Percentiles rank a stretch among this genome's conserved stretches.
Evolutionary conservation across 2,329 filamentous ascomycete genomes (phyloP).

Genomic region (Aspergillus ochraceoroseus): DNA sequence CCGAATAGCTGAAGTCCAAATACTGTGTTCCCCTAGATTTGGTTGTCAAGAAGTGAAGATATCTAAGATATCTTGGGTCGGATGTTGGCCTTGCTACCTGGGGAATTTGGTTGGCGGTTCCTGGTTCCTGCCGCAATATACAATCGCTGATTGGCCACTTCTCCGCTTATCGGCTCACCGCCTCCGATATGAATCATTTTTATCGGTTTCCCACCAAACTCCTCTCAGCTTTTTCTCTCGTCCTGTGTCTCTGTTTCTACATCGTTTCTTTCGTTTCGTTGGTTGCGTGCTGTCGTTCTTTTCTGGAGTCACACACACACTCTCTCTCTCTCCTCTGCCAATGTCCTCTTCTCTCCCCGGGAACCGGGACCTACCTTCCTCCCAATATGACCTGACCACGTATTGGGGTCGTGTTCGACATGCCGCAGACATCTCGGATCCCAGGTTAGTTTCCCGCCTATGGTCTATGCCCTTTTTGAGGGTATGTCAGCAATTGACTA

Average conservation of each 20-base stretch:
- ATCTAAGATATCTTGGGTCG: too few relatives aligned
- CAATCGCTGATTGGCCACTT: conserved; percentile 20
- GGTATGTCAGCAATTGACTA: too few relatives aligned
- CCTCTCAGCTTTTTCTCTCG: not conserved
- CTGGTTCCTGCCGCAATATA: conserved; percentile 6
- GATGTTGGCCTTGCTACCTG: too few relatives aligned
- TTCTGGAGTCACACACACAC: conserved; percentile 6
- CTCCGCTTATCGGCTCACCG: conserved; percentile 35
- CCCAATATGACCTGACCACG: conserved; percentile 84
- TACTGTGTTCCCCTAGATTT: too few relatives aligned
- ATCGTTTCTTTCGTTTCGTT: conserved; percentile 4
- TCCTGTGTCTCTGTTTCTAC: conserved; percentile 12
- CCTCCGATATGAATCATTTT: conserved; percentile 29
- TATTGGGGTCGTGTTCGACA: conserved; percentile 95
- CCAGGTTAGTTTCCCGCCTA: conserved; percentile 58
- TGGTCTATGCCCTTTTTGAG: not conserved
- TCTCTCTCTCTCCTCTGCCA: conserved; percentile 8
- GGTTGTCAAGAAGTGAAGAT: too few relatives aligned
- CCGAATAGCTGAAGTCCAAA: too few relatives aligned
- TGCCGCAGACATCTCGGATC: conserved; percentile 83
- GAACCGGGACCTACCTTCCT: conserved; percentile 77
- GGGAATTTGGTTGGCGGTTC: too few relatives aligned
- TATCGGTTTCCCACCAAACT: conserved; percentile 7
- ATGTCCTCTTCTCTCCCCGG: conserved; percentile 62
- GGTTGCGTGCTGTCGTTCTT: conserved; percentile 7